phyloP scores from a whole-genome alignment of 2,329 filamentous ascomycete species.

The Clonostachys rhizophaga region DNA sequence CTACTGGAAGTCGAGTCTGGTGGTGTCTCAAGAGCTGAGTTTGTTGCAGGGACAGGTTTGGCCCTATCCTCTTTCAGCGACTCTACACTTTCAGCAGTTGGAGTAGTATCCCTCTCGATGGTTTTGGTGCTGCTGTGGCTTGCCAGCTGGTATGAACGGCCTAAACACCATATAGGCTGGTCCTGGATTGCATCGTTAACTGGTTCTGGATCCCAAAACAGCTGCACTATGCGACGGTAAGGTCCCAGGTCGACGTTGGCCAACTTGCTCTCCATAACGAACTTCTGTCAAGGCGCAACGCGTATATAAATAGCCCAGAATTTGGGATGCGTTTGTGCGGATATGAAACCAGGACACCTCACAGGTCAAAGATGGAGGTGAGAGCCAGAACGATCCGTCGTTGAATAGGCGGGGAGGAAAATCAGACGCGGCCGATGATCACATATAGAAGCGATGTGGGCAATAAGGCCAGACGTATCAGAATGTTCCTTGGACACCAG shows the following conservation, averaged over 20 bases:
- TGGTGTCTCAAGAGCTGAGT: conserved; percentile 31
- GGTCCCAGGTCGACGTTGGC: conserved; percentile 69
- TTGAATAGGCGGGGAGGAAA: too few relatives aligned
- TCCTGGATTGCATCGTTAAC: conserved; percentile 67
- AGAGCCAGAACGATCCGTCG: too few relatives aligned
- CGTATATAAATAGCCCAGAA: too few relatives aligned
- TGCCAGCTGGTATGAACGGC: conserved; percentile 42
- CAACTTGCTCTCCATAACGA: conserved; percentile 19
- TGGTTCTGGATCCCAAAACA: conserved; percentile 88
- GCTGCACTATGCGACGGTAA: conserved; percentile 77
- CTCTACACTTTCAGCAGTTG: not conserved
- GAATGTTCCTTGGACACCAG: too few relatives aligned
- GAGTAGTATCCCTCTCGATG: not conserved
- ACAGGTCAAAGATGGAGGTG: too few relatives aligned
- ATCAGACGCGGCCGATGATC: too few relatives aligned
- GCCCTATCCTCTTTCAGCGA: not conserved
- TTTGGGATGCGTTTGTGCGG: too few relatives aligned
- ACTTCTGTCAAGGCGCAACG: too few relatives aligned
- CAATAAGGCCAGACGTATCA: too few relatives aligned
- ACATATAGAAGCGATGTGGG: too few relatives aligned
- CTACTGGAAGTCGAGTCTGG: conserved; percentile 45
- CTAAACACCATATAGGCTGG: conserved; percentile 80
- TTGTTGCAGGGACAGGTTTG: not conserved
- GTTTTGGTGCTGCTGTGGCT: conserved; percentile 6
- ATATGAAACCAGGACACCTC: too few relatives aligned